Evolutionary conservation across 305 asterid genomes (phyloP).

Genomic region (Solanum hybrid): DNA sequence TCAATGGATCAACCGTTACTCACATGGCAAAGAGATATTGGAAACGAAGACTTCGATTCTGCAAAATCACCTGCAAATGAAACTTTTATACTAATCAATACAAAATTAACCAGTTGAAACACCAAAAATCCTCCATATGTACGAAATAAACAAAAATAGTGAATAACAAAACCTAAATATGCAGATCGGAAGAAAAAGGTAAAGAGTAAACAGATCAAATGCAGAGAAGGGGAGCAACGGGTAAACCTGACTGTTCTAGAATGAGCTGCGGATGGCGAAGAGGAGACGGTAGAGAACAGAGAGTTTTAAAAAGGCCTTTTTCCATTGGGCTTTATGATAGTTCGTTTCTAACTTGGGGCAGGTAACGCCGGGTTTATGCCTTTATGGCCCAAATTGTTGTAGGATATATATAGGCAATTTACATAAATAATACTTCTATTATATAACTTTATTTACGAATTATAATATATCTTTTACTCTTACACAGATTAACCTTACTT

Average conservation of each 20-base stretch:
- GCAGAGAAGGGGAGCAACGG: not conserved
- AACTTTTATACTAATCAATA: not conserved
- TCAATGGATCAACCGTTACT: not conserved
- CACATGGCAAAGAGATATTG: slow-evolving; percentile 6
- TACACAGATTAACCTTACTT: too few relatives aligned
- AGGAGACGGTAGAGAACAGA: not conserved
- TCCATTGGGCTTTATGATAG: not conserved
- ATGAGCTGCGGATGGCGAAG: slow-evolving; percentile 8
- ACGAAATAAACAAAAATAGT: not conserved
- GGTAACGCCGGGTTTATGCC: not conserved
- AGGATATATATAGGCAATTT: too few relatives aligned
- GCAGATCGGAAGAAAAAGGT: not conserved
- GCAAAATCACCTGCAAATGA: not conserved
- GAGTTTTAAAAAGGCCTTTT: not conserved
- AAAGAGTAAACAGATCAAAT: not conserved
- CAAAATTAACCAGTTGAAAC: not conserved
- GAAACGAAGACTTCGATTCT: not conserved
- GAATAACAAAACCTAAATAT: not conserved
- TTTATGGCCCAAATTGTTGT: not conserved
- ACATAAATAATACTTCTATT: too few relatives aligned
- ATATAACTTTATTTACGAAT: too few relatives aligned
- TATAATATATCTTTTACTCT: too few relatives aligned
- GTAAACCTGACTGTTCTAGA: not conserved
- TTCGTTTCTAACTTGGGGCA: not conserved
- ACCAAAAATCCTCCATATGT: not conserved